A percentile compares a stretch with the other conserved stretches of the same genome.
Evolutionary conservation across 148 eudicot genomes (phyloP).

Genomic region (Oxyria digyna): DNA sequence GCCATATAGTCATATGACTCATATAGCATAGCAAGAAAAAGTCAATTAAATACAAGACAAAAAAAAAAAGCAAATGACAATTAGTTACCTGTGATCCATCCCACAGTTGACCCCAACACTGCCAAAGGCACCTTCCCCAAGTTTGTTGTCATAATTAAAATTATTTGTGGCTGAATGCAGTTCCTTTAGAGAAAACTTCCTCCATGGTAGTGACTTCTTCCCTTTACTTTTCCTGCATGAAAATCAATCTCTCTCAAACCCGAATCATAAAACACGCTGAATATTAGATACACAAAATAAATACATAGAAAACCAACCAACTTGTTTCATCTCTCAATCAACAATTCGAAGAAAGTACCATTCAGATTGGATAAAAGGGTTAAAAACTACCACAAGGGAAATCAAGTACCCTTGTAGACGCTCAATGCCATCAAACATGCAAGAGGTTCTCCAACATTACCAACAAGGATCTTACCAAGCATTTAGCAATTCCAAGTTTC

Average conservation of each 20-base stretch:
- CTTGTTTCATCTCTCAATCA: neutral
- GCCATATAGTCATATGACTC: neutral
- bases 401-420: neutral
- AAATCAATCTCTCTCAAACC: conserved; percentile 3
- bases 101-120: conserved; percentile 99
- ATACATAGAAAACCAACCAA: neutral
- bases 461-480: neutral
- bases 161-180: conserved; percentile 87
- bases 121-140: conserved; percentile 96
- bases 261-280: neutral
- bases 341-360: neutral
- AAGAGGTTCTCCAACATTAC: neutral
- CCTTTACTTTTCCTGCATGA: conserved; percentile 50
- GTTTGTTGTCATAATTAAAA: conserved; percentile 87
- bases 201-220: conserved; percentile 55
- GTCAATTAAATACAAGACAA: neutral
- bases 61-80: neutral
- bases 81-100: conserved; percentile 82
- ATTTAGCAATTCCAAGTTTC: neutral
- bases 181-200: conserved; percentile 85
- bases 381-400: neutral
- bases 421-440: neutral
- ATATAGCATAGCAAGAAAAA: neutral
- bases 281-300: neutral
- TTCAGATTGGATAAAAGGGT: neutral